Evolutionary conservation across 495 filamentous ascomycete genomes (phyloP).

Genomic region (Diplogelasinospora grovesii): DNA sequence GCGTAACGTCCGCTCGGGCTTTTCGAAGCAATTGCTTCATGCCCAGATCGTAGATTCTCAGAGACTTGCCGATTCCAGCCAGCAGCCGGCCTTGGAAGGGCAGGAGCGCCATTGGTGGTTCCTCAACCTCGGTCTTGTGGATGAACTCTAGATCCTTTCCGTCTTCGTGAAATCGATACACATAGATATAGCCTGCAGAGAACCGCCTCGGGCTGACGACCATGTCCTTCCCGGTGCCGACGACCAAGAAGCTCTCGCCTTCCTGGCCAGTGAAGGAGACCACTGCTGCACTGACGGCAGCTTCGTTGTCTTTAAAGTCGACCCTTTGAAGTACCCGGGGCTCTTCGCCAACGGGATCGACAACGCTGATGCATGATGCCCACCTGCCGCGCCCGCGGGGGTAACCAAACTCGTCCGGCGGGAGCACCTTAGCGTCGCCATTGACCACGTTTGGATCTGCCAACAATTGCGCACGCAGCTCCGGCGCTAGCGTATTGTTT

Average conservation of each 20-base stretch:
- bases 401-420: slow-evolving; percentile 85
- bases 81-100: slow-evolving; percentile 87
- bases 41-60: slow-evolving; percentile 86
- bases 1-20: slow-evolving; percentile 69
- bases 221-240: slow-evolving; percentile 91
- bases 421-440: slow-evolving; percentile 61
- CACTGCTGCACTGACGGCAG: slow-evolving; percentile 76
- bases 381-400: slow-evolving; percentile 76
- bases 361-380: slow-evolving; percentile 88
- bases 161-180: slow-evolving; percentile 84
- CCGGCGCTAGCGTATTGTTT: slow-evolving; percentile 73
- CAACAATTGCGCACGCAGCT: slow-evolving; percentile 63
- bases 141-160: slow-evolving; percentile 86
- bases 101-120: slow-evolving; percentile 81
- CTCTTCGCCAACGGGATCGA: slow-evolving; percentile 76
- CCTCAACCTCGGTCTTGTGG: slow-evolving; percentile 88
- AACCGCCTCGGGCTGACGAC: slow-evolving; percentile 67
- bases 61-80: slow-evolving; percentile 72
- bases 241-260: slow-evolving; percentile 81
- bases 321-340: slow-evolving; percentile 60
- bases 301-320: slow-evolving; percentile 84
- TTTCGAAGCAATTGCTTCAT: slow-evolving; percentile 88
- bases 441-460: slow-evolving; percentile 59
- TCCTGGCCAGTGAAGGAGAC: slow-evolving; percentile 83
- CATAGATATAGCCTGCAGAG: slow-evolving; percentile 77